Conservation (phyloP, 108 stramenopile genomes). For the Aurantiochytrium sp. region DNA sequence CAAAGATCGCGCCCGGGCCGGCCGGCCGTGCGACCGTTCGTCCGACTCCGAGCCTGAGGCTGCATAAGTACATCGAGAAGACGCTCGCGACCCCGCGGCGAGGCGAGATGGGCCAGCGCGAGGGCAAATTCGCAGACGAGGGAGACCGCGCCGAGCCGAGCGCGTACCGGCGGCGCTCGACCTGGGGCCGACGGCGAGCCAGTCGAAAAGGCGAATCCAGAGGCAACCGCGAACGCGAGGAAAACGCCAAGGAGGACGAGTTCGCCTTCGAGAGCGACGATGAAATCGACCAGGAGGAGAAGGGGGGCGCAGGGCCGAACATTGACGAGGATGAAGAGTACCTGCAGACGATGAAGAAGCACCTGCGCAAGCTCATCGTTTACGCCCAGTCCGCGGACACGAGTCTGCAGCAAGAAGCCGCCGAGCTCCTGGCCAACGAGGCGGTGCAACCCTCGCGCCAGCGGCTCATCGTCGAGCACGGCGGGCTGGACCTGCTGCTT, state of each 20-base stretch:
- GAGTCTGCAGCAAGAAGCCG: slow-evolving; percentile 55
- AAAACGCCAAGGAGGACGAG: not conserved
- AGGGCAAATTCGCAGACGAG: not conserved
- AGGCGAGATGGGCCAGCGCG: not conserved
- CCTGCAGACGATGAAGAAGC: slow-evolving; percentile 34
- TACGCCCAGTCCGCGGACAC: slow-evolving; percentile 58
- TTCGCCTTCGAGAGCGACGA: not conserved
- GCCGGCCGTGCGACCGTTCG: no score
- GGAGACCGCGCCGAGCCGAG: not conserved
- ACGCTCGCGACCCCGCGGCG: no score
- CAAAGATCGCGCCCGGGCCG: no score
- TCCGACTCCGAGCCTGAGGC: no score
- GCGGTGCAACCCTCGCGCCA: slow-evolving; percentile 55
- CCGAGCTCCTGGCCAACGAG: slow-evolving; percentile 61
- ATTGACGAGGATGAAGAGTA: slow-evolving; percentile 41
- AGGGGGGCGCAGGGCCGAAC: no score
- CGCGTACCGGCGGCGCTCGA: no score
- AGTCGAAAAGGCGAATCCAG: no score
- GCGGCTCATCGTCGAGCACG: slow-evolving; percentile 51
- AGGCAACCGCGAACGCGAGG: not conserved
- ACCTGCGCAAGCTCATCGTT: slow-evolving; percentile 54
- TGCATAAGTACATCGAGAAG: no score
- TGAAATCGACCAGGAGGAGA: not conserved
- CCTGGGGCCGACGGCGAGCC: no score
- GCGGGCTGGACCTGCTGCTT: slow-evolving; percentile 57